Base-by-base conservation (phyloP, 345 rosid species). In the Corymbia maculata region DNA sequence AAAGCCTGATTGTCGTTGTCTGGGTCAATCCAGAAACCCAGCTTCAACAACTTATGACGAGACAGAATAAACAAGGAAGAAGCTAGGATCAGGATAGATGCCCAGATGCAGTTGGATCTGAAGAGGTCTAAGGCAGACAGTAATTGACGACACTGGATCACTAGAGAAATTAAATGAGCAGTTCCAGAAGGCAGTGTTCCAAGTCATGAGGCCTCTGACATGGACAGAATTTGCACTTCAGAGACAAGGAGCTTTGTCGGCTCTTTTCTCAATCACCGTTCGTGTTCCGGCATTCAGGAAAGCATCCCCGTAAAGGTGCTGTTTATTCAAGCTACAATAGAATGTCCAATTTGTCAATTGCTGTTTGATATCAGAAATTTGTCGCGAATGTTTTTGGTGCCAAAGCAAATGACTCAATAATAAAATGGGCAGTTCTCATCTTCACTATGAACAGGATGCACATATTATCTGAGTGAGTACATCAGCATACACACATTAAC, bases 171-270 rank as follows among this genome's bases (percentile, higher is more conserved):
- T 98, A 87, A 90, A 93, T 82, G 94, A 93, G 87, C 93, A 93
- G 86, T 93, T 98, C 88, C 36, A 88, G 85, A 90, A 91, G 92
- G 95, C 93, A 86, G 89, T 94, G 88, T 89, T 52, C 7, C 92
- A 93, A 87, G 94, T 97, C 52, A 93, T 90, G 26, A 93, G 88
- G 87, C 97, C 98, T 2, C 91, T 98, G 93, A 95, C 94, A 6
- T 93, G 97, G 99, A 90, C 91, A 16, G 97, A 96, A 86, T 97
- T 94, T 89, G 95, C 93, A 94, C 95, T 94, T 87, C 95, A 98
- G 21, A 97, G 98, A 85, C 93, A 93, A 47, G 98, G 98, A 91
- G 97, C 93, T 68, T 47, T 95, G 53, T 87, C 93, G 16, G 92
- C 93, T 53, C 88, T 96, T 85, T 87, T 91, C 88, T 95, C 92